Evolutionary conservation across 1,284 basidiomycete genomes (phyloP), one percentile per base, ranked within the genome.

Genomic region (Trichosporon sp.): DNA sequence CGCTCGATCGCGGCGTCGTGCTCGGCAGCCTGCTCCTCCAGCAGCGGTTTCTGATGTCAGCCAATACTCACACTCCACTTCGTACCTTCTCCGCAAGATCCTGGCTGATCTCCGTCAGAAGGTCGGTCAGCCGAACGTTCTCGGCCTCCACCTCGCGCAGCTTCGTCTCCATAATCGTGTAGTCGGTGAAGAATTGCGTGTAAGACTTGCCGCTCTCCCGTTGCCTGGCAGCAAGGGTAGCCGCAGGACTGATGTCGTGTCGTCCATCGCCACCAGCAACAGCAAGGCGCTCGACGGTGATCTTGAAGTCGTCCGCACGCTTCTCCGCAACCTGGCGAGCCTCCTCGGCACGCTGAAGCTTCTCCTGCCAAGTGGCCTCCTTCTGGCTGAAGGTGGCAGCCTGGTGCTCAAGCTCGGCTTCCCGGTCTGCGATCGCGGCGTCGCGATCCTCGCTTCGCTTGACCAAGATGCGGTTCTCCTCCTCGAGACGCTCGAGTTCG

Each of bases 1-100:
- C 96, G 92, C 2, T 88, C 87, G 76, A 90, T 89, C 16, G 94
- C 85, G 37, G 91, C 89, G 74, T 92, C 90, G 80, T 94, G 93
- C 80, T 97, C 94, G 2, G 87, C 85, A 37, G 92, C 90, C 84
- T 97, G 94, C 80, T 94, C 91, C 35, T 91, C 89, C 4, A 98
- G 86, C 48, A 94, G 86, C 2, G 95, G 94, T 43, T 93, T 92
- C 94, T 96, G 76, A 66, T 8, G 65, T 74, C 64, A 68, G 66
- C 26, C 26, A 26, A 26, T 26, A 26, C 32, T 32, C 14, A 26
- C 2, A 19, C 16, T 2, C 26, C 26, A 26, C 11, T 12, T 4
- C 68, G 72, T 79, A 96, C 94, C 80, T 93, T 87, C 84, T 96
- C 94, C 78, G 93, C 90, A 71, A 97, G 92, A 83, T 96, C 92